Evolutionary conservation across 2,329 filamentous ascomycete species (phyloP).

Genomic region (Xylaria hypoxylon): DNA sequence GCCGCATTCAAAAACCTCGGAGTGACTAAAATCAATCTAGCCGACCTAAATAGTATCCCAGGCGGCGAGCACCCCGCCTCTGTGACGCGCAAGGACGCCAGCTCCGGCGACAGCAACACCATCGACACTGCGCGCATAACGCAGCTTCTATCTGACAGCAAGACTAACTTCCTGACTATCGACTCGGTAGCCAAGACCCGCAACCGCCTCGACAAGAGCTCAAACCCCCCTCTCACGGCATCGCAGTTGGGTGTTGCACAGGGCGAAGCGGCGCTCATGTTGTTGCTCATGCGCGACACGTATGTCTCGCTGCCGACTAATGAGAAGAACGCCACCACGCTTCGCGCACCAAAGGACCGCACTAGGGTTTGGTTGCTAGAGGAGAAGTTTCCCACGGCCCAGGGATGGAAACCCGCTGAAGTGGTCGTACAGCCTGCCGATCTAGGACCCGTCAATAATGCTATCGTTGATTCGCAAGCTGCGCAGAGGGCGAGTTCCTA

Average conservation of each 20-base stretch:
- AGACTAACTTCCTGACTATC: slow-evolving; percentile 31
- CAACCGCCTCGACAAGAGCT: slow-evolving; percentile 36
- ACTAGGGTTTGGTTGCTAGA: slow-evolving; percentile 35
- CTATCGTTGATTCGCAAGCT: slow-evolving; percentile 30
- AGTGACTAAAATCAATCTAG: slow-evolving; percentile 28
- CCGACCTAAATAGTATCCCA: slow-evolving; percentile 33
- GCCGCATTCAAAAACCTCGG: slow-evolving; percentile 28
- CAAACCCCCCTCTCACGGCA: slow-evolving; percentile 21
- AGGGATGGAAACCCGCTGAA: slow-evolving; percentile 37
- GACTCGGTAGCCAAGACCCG: slow-evolving; percentile 37
- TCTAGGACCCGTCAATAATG: slow-evolving; percentile 32
- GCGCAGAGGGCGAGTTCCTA: slow-evolving; percentile 19
- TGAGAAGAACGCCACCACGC: slow-evolving; percentile 14
- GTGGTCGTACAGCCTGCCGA: slow-evolving; percentile 33
- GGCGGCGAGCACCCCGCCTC: slow-evolving; percentile 40
- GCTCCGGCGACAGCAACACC: slow-evolving; percentile 36
- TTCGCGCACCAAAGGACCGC: slow-evolving; percentile 38
- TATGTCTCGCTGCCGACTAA: slow-evolving; percentile 19
- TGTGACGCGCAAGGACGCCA: slow-evolving; percentile 38
- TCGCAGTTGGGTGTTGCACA: slow-evolving; percentile 16
- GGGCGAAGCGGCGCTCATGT: slow-evolving; percentile 38
- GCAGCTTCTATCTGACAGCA: slow-evolving; percentile 38
- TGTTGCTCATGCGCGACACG: slow-evolving; percentile 39
- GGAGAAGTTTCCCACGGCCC: slow-evolving; percentile 40
- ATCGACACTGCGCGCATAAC: slow-evolving; percentile 34